Evolutionary conservation across 1,284 basidiomycete genomes (phyloP).

Genomic region (Malassezia caprae): DNA sequence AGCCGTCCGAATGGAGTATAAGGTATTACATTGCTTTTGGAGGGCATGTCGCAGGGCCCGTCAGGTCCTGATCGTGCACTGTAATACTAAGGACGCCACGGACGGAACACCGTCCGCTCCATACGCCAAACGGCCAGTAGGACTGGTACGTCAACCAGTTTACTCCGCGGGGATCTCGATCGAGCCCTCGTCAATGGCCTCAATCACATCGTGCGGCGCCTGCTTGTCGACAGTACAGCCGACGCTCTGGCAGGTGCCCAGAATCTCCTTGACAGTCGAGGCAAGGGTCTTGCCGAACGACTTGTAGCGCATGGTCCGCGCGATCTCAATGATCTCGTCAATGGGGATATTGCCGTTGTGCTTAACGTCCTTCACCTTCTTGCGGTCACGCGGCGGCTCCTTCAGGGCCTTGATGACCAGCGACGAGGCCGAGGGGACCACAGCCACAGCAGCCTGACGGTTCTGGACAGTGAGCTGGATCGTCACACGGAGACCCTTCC

Average conservation of each 20-base stretch:
- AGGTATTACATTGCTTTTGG: conserved; percentile 20
- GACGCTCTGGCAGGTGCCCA: conserved; percentile 62
- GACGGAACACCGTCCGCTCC: neutral
- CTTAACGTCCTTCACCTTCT: conserved; percentile 99
- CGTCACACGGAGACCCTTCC: conserved; percentile 99
- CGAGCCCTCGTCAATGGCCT: conserved; percentile 88
- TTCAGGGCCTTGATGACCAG: conserved; percentile 98
- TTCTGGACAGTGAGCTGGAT: conserved; percentile 99
- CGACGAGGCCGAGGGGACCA: conserved; percentile 94
- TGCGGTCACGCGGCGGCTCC: conserved; percentile 96
- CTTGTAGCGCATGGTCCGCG: conserved; percentile 90
- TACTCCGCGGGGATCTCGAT: conserved; percentile 54
- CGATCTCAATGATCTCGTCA: conserved; percentile 86
- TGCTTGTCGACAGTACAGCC: conserved; percentile 94
- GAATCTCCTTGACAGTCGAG: conserved; percentile 67
- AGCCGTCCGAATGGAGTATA: neutral
- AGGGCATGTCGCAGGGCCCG: neutral
- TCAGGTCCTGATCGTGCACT: conserved; percentile 9
- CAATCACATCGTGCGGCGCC: conserved; percentile 89
- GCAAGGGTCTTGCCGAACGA: conserved; percentile 85
- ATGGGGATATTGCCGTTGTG: conserved; percentile 89
- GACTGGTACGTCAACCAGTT: neutral
- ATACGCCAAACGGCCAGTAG: neutral
- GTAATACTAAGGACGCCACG: conserved; percentile 10
- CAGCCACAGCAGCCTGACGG: conserved; percentile 91